Evolutionary conservation across 225 moss, liverwort and hornwort genomes (phyloP).

Genomic region (Bryum argenteum): DNA sequence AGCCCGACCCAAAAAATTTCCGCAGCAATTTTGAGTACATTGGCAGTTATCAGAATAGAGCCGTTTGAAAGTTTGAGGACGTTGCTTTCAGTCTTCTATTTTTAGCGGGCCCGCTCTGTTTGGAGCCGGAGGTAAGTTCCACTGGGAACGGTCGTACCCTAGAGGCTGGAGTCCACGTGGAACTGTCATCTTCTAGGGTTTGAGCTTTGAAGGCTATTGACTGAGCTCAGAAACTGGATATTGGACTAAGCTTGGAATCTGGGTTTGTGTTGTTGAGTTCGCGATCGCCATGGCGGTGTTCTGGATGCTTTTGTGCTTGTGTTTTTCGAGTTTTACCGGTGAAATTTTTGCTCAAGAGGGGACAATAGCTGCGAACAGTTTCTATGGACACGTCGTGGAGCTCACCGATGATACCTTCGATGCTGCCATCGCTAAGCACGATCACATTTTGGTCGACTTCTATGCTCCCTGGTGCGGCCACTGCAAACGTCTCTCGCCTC

Average conservation of each 20-base stretch:
- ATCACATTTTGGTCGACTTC: constrained; percentile 80
- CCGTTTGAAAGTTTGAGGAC: constrained; percentile 33
- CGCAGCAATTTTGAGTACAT: not conserved
- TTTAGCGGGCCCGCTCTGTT: not conserved
- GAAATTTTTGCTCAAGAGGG: constrained; percentile 24
- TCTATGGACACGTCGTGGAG: constrained; percentile 65
- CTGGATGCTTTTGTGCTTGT: constrained; percentile 5
- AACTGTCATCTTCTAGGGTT: constrained; percentile 7
- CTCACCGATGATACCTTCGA: constrained; percentile 64
- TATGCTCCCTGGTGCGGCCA: constrained; percentile 85
- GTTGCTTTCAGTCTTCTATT: not conserved
- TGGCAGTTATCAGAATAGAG: constrained; percentile 9
- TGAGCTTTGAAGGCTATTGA: too few species aligned
- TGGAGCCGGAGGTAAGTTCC: not conserved
- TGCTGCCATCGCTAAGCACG: constrained; percentile 66
- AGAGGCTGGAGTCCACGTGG: not conserved
- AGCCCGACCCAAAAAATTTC: not conserved
- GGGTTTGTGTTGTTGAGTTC: not conserved
- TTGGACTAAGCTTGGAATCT: too few species aligned
- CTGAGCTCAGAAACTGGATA: too few species aligned
- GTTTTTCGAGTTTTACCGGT: not conserved
- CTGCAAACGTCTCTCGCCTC: constrained; percentile 82
- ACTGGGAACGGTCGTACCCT: constrained; percentile 6
- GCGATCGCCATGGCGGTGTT: constrained; percentile 38
- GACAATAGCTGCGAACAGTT: constrained; percentile 33